Evolutionary conservation across 2,329 filamentous ascomycete genomes (phyloP).

Genomic region (Berkeleyomyces rouxiae): DNA sequence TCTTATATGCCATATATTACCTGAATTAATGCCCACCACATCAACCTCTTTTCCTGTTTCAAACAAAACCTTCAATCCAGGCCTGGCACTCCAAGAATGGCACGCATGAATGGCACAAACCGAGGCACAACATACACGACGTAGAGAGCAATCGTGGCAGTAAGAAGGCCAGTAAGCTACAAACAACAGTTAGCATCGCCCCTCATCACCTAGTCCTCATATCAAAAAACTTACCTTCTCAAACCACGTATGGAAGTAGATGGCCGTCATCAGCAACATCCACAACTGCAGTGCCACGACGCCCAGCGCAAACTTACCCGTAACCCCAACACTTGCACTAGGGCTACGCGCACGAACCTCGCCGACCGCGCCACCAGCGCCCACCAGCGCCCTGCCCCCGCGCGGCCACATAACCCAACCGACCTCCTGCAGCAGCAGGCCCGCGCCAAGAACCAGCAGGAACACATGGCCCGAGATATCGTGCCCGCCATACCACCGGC

Average conservation of each 20-base stretch:
- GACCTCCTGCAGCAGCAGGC: conserved; percentile 68
- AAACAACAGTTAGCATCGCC: conserved; percentile 16
- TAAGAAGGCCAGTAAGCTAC: conserved; percentile 37
- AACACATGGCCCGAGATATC: conserved; percentile 96
- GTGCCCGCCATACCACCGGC: conserved; percentile 80
- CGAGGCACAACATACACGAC: conserved; percentile 35
- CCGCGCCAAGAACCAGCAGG: conserved; percentile 68
- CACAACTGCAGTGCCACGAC: conserved; percentile 64
- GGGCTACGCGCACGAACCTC: conserved; percentile 28
- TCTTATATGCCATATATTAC: too few relatives aligned
- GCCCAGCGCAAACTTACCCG: conserved; percentile 38
- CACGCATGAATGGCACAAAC: conserved; percentile 29
- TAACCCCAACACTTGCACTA: conserved; percentile 20
- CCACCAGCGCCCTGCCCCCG: conserved; percentile 51
- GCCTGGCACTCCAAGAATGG: conserved; percentile 33
- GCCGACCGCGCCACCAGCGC: conserved; percentile 49
- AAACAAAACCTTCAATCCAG: conserved; percentile 22
- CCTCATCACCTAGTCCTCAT: too few relatives aligned
- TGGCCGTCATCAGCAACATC: conserved; percentile 98
- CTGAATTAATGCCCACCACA: neutral
- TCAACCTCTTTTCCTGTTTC: neutral
- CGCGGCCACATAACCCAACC: conserved; percentile 37
- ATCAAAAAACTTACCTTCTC: conserved; percentile 54
- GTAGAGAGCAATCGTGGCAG: conserved; percentile 31
- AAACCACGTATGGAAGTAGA: conserved; percentile 97